Conservation (phyloP, 2,329 filamentous ascomycete species). For the Trichoderma gracile region DNA sequence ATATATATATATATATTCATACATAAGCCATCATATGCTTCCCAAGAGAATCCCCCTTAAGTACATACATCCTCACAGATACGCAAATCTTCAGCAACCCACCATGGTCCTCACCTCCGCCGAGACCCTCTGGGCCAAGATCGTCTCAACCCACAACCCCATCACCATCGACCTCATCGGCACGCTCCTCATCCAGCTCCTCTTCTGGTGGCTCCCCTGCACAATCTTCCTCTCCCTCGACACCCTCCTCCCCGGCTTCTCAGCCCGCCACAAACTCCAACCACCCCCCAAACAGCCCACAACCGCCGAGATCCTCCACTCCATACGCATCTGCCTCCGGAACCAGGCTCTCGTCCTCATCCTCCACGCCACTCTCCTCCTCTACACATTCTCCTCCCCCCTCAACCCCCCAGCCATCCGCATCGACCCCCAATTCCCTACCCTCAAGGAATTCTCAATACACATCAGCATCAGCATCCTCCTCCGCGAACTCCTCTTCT, state of each 20-base stretch:
- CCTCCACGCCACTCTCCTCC: conserved; percentile 35
- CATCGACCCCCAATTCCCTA: conserved; percentile 43
- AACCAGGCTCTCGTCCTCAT: conserved; percentile 49
- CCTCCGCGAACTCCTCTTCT: conserved; percentile 54
- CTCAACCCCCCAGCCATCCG: conserved; percentile 33
- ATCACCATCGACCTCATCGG: conserved; percentile 45
- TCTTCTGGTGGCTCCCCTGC: conserved; percentile 51
- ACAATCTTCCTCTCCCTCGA: conserved; percentile 47
- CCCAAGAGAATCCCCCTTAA: too few species aligned
- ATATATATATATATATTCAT: background rate
- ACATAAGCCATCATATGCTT: background rate
- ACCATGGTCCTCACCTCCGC: background rate
- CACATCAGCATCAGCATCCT: conserved; percentile 47
- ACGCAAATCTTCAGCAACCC: background rate
- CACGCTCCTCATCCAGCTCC: conserved; percentile 42
- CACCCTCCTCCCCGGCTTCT: conserved; percentile 48
- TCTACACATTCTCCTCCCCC: conserved; percentile 30
- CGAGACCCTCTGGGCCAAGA: conserved; percentile 30
- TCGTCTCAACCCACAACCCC: conserved; percentile 34
- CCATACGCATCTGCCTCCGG: conserved; percentile 46
- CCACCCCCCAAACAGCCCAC: conserved; percentile 53
- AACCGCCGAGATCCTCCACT: conserved; percentile 45
- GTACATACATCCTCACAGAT: too few species aligned
- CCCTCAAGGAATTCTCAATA: conserved; percentile 38
- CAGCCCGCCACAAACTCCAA: conserved; percentile 55